Base-by-base conservation (phyloP, 2,329 filamentous ascomycete species). In the Nectriaceae sp. region DNA sequence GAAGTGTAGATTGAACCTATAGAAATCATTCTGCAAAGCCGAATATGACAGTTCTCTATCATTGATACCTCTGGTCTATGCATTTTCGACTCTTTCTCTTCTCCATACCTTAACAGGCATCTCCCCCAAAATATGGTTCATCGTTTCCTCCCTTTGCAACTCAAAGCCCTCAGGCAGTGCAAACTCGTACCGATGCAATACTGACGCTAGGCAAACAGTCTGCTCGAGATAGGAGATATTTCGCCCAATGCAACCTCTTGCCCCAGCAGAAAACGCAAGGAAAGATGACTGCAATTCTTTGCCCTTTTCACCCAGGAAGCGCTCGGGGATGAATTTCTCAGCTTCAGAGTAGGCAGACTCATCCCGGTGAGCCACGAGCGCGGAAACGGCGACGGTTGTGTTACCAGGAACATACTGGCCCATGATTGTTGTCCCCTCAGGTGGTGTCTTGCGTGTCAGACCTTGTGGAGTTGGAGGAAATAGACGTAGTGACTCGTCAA, bases 401-500 rank as follows among this genome's bases (percentile, higher is more conserved):
- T 71, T 68, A 0, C 57, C 59, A 0, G 70, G 68, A 1, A 73
- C 57, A 5, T 62, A 64, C 11, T 67, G 60, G 10, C 64, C 62
- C 36, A 63, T 55, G 57, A 54, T 63, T 18, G 21, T 70, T 3
- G 38, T 20, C 26, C 56, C 71, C 58, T 43, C 67, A 15, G 29
- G 53, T 40, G 44, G 68, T 15, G 33, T 69, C 50, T 21, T 62
- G 33, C 41, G 64, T 43, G 38, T 64, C 44, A 55, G 56, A 33
- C 26, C 63, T 47, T 37, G 66, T 42, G 43, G 63, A 52, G 46
- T 68, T 55, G 44, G 66, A 50, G 49, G 60, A 20, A 44, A 54
- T 11, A 73, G 56, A 1, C 71, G 65, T 13, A 74, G 52, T 0
- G 65, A 66, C 52, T 81, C 79, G 54, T 81, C 76, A 15, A 80